Base-by-base conservation (phyloP, 2,329 filamentous ascomycete species). In the Proliferodiscus dingleyae region DNA sequence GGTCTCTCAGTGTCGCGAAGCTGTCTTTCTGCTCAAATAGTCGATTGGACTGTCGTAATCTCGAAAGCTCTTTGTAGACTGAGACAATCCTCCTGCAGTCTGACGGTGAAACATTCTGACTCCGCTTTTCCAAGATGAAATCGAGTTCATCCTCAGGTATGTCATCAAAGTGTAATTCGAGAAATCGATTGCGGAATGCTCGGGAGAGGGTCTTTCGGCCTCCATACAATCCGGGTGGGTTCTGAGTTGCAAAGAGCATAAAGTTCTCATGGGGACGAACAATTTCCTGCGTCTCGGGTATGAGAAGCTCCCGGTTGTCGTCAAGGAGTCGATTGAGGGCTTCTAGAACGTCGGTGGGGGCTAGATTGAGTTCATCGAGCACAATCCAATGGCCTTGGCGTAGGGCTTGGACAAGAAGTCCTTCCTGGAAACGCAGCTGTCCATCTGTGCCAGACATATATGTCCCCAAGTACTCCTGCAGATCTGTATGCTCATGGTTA, bases 171-270 rank as follows among this genome's bases (percentile, higher is more conserved):
- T 98, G 93, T 4, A 99, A 72, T 66, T 99, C 93, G 3, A 99
- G 75, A 60, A 99, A 99, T 60, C 93, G 81, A 64, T 98, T 99
- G 44, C 94, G 82, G 67, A 99, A 98, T 2, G 93, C 93, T 33
- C 94, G 80, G 1, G 93, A 97, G 6, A 99, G 73, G 1, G 88
- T 82, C 63, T 99, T 99, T 57, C 93, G 80, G 13, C 93, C 93
- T 47, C 94, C 94, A 59, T 99, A 99, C 1, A 98, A 70, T 28
- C 93, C 93, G 18, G 94, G 86, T 0, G 93, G 93, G 56, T 99
- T 98, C 62, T 99, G 93, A 0, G 93, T 99, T 2, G 93, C 93
- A 61, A 98, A 98, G 0, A 99, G 78, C 80, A 97, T 95, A 65
- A 98, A 98, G 57, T 94, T 90, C 23, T 89, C 82, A 55, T 98